Percentiles rank a stretch among this genome's conserved stretches.
These are phyloP conservation scores for Voacanga thouarsii DNA, from an alignment of 257 asterid genomes.

Conservation along the genomic window DNA sequence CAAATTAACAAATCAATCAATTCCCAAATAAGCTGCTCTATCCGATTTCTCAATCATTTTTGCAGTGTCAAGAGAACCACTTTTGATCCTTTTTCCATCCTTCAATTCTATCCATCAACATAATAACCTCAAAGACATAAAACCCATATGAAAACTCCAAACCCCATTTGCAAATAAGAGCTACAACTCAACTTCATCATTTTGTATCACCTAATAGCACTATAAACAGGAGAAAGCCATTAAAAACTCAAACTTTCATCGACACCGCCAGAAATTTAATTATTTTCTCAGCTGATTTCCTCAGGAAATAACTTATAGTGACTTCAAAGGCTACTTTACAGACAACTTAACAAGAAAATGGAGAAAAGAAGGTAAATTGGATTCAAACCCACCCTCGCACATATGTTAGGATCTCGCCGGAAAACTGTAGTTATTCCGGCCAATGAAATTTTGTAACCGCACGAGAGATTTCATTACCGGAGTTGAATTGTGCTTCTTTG, in stretches of 20 bases:
- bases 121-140: constrained; percentile 19
- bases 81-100: constrained; percentile 22
- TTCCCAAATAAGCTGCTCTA: constrained; percentile 14
- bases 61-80: constrained; percentile 12
- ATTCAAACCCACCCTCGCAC: constrained; percentile 14
- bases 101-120: constrained; percentile 24
- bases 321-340: neutral
- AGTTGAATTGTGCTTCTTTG: neutral
- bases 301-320: constrained; percentile 14
- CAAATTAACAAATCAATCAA: constrained; percentile 28
- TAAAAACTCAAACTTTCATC: constrained; percentile 28
- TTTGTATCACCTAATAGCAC: constrained; percentile 7
- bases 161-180: constrained; percentile 25
- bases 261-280: constrained; percentile 19
- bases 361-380: constrained; percentile 3
- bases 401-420: constrained; percentile 19
- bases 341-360: neutral
- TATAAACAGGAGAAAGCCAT: constrained; percentile 15
- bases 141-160: constrained; percentile 13
- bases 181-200: constrained; percentile 19
- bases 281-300: constrained; percentile 32
- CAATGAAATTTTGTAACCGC: constrained; percentile 9
- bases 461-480: constrained; percentile 13
- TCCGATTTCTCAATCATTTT: constrained; percentile 22
- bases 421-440: constrained; percentile 12